These are phyloP conservation scores for Kodamaea fungicola DNA, from an alignment of 1,139 yeast genomes.

Conservation along the genomic window DNA sequence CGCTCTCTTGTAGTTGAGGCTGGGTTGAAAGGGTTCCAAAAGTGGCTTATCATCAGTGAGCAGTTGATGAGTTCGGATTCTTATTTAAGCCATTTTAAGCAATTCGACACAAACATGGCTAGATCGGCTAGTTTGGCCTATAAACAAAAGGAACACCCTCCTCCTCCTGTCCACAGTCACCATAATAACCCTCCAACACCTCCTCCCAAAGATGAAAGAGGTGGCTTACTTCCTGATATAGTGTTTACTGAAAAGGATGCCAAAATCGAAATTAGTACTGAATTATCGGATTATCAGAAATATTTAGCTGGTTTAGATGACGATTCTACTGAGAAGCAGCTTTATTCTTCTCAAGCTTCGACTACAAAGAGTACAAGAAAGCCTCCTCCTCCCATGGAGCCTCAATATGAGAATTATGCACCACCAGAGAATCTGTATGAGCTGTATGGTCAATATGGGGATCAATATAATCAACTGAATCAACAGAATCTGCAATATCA, in stretches of 20 bases:
- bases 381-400: constrained; percentile 16
- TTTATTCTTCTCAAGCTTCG: constrained; percentile 4
- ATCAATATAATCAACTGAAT: constrained; percentile 1
- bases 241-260: constrained; percentile 13
- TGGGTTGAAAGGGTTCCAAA: constrained; percentile 69
- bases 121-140: constrained; percentile 1
- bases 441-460: not conserved
- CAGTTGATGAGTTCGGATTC: constrained; percentile 48
- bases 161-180: constrained; percentile 2
- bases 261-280: constrained; percentile 10
- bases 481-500: too few relatives aligned
- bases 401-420: not conserved
- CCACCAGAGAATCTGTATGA: too few relatives aligned
- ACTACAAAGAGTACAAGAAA: constrained; percentile 8
- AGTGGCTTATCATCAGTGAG: constrained; percentile 82
- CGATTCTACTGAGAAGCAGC: constrained; percentile 8
- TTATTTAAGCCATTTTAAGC: constrained; percentile 26
- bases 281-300: constrained; percentile 12
- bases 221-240: constrained; percentile 11
- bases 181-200: constrained; percentile 28
- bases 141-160: constrained; percentile 7
- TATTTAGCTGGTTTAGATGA: constrained; percentile 10
- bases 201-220: constrained; percentile 22
- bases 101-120: constrained; percentile 3
- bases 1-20: constrained; percentile 75